Evolutionary conservation across 345 rosid genomes (phyloP).

Genomic region (Pugionium cornutum): DNA sequence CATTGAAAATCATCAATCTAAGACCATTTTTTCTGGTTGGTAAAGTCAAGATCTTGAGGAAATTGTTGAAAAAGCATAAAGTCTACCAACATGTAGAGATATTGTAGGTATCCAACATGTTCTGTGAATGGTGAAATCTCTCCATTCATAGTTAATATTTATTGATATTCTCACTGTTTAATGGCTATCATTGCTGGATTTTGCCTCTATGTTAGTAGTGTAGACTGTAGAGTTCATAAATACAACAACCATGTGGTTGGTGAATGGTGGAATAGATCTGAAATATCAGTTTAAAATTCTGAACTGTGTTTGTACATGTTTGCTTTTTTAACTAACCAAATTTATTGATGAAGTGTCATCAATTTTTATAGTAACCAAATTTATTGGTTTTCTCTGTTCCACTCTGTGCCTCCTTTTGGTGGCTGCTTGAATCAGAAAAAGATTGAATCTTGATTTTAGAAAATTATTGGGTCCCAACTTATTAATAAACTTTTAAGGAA

Average conservation of each 20-base stretch:
- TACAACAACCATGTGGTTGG: conserved; percentile 39
- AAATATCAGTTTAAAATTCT: conserved; percentile 1
- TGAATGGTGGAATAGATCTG: conserved; percentile 36
- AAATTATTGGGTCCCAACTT: conserved; percentile 20
- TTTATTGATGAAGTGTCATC: conserved; percentile 20
- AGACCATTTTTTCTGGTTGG: background rate
- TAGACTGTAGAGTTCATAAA: conserved; percentile 38
- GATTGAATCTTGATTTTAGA: conserved; percentile 28
- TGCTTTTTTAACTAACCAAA: conserved; percentile 25
- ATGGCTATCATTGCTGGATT: conserved; percentile 24
- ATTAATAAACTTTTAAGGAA: conserved; percentile 3
- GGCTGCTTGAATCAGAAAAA: conserved; percentile 33
- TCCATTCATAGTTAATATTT: conserved; percentile 13
- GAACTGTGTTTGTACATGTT: conserved; percentile 31
- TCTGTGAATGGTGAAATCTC: conserved; percentile 22
- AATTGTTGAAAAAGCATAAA: conserved; percentile 17
- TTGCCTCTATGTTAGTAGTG: background rate
- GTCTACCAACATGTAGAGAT: conserved; percentile 26
- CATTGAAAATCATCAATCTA: conserved; percentile 7
- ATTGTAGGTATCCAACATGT: conserved; percentile 14
- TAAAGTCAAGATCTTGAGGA: background rate
- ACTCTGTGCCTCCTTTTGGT: conserved; percentile 21
- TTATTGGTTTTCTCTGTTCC: conserved; percentile 22
- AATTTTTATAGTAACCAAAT: conserved; percentile 19
- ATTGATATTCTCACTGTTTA: conserved; percentile 8